phyloP scores from a whole-genome alignment of 1,284 basidiomycete genomes.

The Tremellales sp. region DNA sequence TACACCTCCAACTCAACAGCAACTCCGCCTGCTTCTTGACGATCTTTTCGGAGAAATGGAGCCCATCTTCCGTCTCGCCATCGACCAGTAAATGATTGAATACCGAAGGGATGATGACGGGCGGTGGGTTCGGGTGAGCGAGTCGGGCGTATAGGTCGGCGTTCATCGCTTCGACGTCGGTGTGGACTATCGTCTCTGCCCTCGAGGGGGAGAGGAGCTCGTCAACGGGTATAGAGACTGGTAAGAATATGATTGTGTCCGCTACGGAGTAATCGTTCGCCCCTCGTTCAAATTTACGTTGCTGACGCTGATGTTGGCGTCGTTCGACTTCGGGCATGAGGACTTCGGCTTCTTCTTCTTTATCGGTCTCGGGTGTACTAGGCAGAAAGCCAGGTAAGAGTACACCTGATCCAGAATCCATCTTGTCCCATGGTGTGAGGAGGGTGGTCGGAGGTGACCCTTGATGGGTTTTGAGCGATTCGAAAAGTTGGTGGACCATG shows the following conservation, averaged over 20 bases:
- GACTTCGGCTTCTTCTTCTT: not conserved
- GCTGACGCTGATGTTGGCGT: not conserved
- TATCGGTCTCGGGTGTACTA: not conserved
- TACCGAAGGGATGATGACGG: constrained; percentile 63
- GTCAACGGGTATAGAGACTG: constrained; percentile 73
- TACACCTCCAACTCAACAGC: constrained; percentile 75
- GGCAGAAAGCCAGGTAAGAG: constrained; percentile 17
- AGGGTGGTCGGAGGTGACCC: constrained; percentile 35
- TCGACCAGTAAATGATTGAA: constrained; percentile 73
- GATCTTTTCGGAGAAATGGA: constrained; percentile 69
- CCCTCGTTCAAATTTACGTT: not conserved
- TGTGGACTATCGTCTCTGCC: constrained; percentile 62
- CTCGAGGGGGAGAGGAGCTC: constrained; percentile 62
- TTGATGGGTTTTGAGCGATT: constrained; percentile 49
- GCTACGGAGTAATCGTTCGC: constrained; percentile 53
- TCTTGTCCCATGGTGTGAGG: constrained; percentile 40
- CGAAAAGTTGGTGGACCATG: constrained; percentile 63
- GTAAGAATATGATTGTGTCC: constrained; percentile 68
- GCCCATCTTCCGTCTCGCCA: constrained; percentile 70
- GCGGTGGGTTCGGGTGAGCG: constrained; percentile 41
- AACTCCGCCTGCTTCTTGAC: constrained; percentile 69
- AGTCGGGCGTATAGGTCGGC: constrained; percentile 70
- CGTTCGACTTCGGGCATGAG: not conserved
- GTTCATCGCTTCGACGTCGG: constrained; percentile 84
- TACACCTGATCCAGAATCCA: constrained; percentile 22